Evolutionary conservation across 2,329 filamentous ascomycete species (phyloP), one percentile per base, ranked within the genome.

Genomic region (Alternaria consortialis): DNA sequence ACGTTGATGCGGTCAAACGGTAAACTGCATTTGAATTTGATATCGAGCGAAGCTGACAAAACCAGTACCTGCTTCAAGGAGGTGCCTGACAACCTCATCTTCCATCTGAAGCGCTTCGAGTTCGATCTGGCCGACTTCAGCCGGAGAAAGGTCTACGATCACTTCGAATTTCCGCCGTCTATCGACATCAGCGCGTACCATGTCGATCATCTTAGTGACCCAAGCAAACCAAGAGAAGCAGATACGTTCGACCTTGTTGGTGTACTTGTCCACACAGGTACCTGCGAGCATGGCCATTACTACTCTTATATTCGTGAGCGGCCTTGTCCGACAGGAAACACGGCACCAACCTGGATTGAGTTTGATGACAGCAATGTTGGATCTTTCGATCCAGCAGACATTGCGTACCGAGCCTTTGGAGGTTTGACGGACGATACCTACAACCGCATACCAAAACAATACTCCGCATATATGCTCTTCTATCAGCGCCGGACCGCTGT

Each of bases 381-480:
- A 17, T 80, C 84, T 1, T 97, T 94, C 84, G 90, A 97, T 68
- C 88, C 90, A 8, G 81, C 82, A 1, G 85, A 88, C 23, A 90
- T 98, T 80, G 88, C 91, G 61, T 84, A 85, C 55, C 87, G 90
- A 42, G 95, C 94, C 69, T 97, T 93, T 60, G 82, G 82, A 31
- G 82, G 82, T 1, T 80, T 64, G 20, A 71, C 60, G 13, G 77
- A 77, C 5, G 75, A 78, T 3, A 59, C 64, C 11, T 74, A 72
- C 39, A 71, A 64, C 25, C 68, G 71, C 7, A 66, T 69, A 34
- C 69, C 67, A 53, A 79, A 79, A 56, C 67, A 71, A 40, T 78
- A 71, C 56, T 98, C 93, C 76, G 95, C 94, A 12, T 99, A 99
- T 78, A 98, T 99, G 92, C 85, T 99, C 8, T 98, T 99, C 78